Conservation (phyloP, 2,329 filamentous ascomycete species). For the Grosmannia huntii region DNA sequence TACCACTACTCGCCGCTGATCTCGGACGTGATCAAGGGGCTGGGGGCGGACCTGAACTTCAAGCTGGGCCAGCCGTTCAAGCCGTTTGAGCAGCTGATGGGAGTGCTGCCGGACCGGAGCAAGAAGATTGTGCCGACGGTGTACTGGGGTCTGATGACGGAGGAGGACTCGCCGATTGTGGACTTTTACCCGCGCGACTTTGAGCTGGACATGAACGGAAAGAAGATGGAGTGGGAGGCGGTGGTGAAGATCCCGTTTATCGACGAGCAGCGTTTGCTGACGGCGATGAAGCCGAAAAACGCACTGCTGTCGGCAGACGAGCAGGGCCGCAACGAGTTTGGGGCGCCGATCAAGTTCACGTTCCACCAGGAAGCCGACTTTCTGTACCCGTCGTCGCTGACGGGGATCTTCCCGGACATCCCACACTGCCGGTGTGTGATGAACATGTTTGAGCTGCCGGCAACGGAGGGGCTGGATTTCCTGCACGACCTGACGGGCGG, state of each 20-base stretch:
- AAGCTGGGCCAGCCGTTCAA: constrained; percentile 88
- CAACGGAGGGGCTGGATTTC: constrained; percentile 78
- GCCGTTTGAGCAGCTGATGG: constrained; percentile 96
- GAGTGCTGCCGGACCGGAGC: constrained; percentile 90
- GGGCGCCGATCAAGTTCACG: constrained; percentile 84
- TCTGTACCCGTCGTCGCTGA: constrained; percentile 74
- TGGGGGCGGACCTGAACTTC: constrained; percentile 82
- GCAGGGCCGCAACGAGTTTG: constrained; percentile 75
- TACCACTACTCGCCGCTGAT: constrained; percentile 99
- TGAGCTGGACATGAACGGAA: constrained; percentile 97
- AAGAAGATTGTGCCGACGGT: constrained; percentile 85
- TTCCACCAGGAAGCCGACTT: constrained; percentile 69
- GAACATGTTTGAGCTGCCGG: constrained; percentile 91
- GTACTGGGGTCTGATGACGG: constrained; percentile 90
- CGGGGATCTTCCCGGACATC: constrained; percentile 83
- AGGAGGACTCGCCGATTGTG: constrained; percentile 78
- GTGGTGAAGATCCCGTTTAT: constrained; percentile 99
- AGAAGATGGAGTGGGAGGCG: constrained; percentile 99
- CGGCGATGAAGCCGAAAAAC: constrained; percentile 79
- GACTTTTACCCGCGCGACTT: constrained; percentile 98
- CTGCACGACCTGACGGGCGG: constrained; percentile 74
- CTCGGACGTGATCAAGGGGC: constrained; percentile 72
- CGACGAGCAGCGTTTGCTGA: constrained; percentile 73
- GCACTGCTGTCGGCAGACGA: constrained; percentile 65
- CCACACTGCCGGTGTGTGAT: constrained; percentile 80